A percentile compares a stretch with the other conserved stretches of the same genome.
Evolutionary conservation across 169 alveolate species (phyloP).

Genomic region (Cryptosporidium felis): DNA sequence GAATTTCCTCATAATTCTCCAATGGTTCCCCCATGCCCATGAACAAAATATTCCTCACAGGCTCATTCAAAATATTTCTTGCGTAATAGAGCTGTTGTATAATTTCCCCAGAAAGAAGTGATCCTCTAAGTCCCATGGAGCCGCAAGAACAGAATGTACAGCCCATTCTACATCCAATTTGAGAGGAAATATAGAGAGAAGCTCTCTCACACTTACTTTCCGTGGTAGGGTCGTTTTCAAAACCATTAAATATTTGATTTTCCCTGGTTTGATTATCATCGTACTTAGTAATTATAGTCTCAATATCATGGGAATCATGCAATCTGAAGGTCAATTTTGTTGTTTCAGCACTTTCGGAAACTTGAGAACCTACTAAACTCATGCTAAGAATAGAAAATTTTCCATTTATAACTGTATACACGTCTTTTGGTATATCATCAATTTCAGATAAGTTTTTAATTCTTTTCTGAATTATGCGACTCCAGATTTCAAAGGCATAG

Average conservation of each 20-base stretch:
- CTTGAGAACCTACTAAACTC: not conserved
- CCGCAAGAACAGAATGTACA: constrained; percentile 79
- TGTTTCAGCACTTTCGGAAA: constrained; percentile 59
- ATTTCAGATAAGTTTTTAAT: constrained; percentile 5
- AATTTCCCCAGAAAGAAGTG: constrained; percentile 76
- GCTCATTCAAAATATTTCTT: constrained; percentile 20
- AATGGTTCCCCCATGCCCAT: constrained; percentile 82
- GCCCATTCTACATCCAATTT: constrained; percentile 78
- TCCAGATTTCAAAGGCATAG: constrained; percentile 57
- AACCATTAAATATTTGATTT: not conserved
- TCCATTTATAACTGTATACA: not conserved
- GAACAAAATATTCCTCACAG: constrained; percentile 75
- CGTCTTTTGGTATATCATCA: constrained; percentile 16
- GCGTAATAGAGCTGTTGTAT: constrained; percentile 75
- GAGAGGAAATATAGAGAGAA: constrained; percentile 74
- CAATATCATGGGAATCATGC: constrained; percentile 64
- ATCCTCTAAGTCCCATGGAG: constrained; percentile 73
- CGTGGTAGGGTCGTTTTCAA: not conserved
- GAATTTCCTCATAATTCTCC: constrained; percentile 75
- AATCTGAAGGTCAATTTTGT: constrained; percentile 57
- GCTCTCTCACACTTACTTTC: constrained; percentile 11
- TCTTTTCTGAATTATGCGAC: constrained; percentile 10
- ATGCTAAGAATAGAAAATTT: constrained; percentile 22
- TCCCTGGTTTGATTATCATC: not conserved
- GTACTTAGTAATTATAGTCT: constrained; percentile 62